These are phyloP conservation scores for Whalleya microplaca DNA, from an alignment of 2,329 filamentous ascomycete species.

Conservation along the genomic window DNA sequence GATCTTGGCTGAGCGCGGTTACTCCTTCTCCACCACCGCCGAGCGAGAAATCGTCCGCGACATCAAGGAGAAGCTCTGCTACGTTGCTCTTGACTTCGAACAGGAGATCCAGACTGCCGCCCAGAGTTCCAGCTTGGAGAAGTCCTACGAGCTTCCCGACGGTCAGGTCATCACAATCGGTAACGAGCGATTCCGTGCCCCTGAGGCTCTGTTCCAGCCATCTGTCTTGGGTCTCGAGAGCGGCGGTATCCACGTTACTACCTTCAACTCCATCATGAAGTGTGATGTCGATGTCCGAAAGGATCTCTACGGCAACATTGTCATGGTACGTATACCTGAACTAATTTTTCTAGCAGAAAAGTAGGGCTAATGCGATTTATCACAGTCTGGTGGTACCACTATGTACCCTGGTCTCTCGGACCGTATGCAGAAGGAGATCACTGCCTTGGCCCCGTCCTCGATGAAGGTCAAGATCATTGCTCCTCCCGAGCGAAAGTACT, in stretches of 20 bases:
- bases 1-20: constrained; percentile 98
- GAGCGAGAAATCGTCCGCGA: constrained; percentile 99
- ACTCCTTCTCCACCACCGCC: constrained; percentile 99
- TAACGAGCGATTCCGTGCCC: constrained; percentile 99
- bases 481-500: constrained; percentile 99
- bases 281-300: constrained; percentile 99
- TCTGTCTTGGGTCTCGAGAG: constrained; percentile 97
- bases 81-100: constrained; percentile 99
- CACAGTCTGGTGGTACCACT: constrained; percentile 97
- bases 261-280: constrained; percentile 99
- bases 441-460: constrained; percentile 95
- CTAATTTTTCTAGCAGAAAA: constrained; percentile 1
- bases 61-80: constrained; percentile 99
- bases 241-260: constrained; percentile 99
- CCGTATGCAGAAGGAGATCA: constrained; percentile 99
- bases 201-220: constrained; percentile 99
- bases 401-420: constrained; percentile 99
- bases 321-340: constrained; percentile 79
- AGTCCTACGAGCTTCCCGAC: constrained; percentile 99
- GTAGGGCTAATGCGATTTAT: constrained; percentile 36
- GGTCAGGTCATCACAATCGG: constrained; percentile 99
- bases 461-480: constrained; percentile 99
- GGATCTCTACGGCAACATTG: constrained; percentile 99
- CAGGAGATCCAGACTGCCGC: constrained; percentile 99
- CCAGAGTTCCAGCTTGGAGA: constrained; percentile 98